Evolutionary conservation across 192 early-diverging fungal species (phyloP).

Genomic region (Coemansia sp.): DNA sequence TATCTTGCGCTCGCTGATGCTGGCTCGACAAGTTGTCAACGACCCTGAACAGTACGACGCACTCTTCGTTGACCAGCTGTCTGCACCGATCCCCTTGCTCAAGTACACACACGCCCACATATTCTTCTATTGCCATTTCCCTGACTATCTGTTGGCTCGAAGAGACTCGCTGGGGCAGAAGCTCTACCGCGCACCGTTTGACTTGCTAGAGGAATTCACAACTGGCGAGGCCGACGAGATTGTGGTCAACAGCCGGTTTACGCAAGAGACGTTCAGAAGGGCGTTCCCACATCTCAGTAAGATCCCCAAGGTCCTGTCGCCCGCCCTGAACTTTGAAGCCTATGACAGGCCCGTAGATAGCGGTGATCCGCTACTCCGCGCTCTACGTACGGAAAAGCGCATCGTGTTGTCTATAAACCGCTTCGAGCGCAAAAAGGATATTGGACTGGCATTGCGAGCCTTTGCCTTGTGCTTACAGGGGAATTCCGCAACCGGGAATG

Average conservation of each 20-base stretch:
- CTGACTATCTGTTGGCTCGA: slow-evolving; percentile 80
- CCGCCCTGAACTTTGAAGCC: slow-evolving; percentile 74
- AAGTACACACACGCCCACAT: slow-evolving; percentile 68
- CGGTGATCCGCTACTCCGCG: slow-evolving; percentile 56
- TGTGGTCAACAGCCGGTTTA: slow-evolving; percentile 94
- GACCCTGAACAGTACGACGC: slow-evolving; percentile 65
- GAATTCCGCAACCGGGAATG: not conserved
- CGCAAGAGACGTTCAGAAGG: slow-evolving; percentile 66
- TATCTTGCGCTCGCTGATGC: slow-evolving; percentile 71
- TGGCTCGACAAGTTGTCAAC: slow-evolving; percentile 61
- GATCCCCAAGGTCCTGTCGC: slow-evolving; percentile 76
- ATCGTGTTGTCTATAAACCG: slow-evolving; percentile 84
- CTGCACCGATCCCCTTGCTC: slow-evolving; percentile 81
- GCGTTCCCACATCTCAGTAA: slow-evolving; percentile 70
- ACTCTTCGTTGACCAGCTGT: slow-evolving; percentile 86
- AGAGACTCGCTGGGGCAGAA: slow-evolving; percentile 63
- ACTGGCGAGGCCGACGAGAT: slow-evolving; percentile 86
- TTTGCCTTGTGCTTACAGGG: slow-evolving; percentile 53
- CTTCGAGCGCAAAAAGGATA: slow-evolving; percentile 95
- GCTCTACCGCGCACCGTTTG: slow-evolving; percentile 80
- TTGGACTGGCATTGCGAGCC: slow-evolving; percentile 76
- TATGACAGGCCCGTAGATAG: slow-evolving; percentile 67
- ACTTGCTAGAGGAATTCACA: slow-evolving; percentile 81
- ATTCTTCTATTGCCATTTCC: slow-evolving; percentile 97
- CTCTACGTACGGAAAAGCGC: slow-evolving; percentile 28